Percentiles rank a stretch among this genome's conserved stretches.
Evolutionary conservation across 306 rosid genomes (phyloP).

Genomic region (Fragaria iinumae): DNA sequence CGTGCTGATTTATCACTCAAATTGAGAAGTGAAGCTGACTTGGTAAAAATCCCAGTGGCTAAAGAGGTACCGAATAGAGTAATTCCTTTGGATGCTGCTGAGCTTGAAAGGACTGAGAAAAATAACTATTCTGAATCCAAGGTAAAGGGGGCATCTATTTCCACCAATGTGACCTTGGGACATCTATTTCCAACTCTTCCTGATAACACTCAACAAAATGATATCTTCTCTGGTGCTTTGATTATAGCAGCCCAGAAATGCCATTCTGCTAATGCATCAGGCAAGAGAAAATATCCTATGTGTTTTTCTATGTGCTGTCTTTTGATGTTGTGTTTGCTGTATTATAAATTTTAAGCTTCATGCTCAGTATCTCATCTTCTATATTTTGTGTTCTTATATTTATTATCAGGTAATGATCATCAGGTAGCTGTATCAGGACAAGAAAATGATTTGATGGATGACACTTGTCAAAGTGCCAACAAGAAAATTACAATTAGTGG

Average conservation of each 20-base stretch:
- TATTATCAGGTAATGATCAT: conserved; percentile 36
- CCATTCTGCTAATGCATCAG: conserved; percentile 35
- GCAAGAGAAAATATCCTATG: conserved; percentile 21
- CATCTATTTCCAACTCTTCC: conserved; percentile 18
- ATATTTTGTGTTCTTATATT: conserved; percentile 15
- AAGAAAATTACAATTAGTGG: conserved; percentile 1
- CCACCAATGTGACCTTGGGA: conserved; percentile 13
- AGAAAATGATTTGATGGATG: conserved; percentile 14
- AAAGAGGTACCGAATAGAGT: conserved; percentile 5
- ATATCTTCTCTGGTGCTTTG: conserved; percentile 12
- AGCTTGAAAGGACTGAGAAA: conserved; percentile 22
- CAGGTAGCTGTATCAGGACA: conserved; percentile 8
- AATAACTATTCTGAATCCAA: conserved; percentile 22
- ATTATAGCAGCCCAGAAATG: conserved; percentile 17
- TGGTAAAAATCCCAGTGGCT: background rate
- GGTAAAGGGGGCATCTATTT: conserved; percentile 12
- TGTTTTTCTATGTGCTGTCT: conserved; percentile 10
- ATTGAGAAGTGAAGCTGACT: conserved; percentile 22
- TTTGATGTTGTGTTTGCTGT: background rate
- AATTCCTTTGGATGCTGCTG: conserved; percentile 28
- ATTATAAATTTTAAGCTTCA: background rate
- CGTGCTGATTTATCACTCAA: conserved; percentile 1
- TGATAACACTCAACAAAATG: conserved; percentile 19
- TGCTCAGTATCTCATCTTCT: conserved; percentile 14
- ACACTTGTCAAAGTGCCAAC: conserved; percentile 17